Conservation (phyloP, 345 rosid species). For the Eutrema yunnanense region DNA sequence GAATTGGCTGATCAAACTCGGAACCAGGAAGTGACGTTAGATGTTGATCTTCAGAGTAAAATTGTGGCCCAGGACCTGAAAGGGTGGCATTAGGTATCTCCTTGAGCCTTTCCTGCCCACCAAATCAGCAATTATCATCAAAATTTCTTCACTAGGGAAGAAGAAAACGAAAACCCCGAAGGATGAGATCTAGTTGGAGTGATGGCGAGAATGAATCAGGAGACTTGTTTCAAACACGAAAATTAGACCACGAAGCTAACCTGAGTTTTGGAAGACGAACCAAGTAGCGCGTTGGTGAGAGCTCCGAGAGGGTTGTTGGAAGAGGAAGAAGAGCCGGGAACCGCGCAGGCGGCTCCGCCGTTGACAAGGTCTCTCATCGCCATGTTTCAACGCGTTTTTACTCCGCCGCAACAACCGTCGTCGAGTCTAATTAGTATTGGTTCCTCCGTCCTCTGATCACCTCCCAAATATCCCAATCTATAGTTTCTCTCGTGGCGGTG, state of each 20-base stretch:
- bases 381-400: slow-evolving; percentile 31
- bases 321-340: slow-evolving; percentile 88
- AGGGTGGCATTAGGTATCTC: slow-evolving; percentile 66
- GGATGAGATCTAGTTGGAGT: too few species aligned
- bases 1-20: slow-evolving; percentile 59
- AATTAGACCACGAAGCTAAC: slow-evolving; percentile 26
- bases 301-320: slow-evolving; percentile 92
- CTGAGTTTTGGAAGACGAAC: slow-evolving; percentile 92
- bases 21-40: slow-evolving; percentile 74
- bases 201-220: background rate
- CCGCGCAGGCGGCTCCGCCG: slow-evolving; percentile 95
- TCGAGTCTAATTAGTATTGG: background rate
- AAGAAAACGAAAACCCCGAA: too few species aligned
- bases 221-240: background rate
- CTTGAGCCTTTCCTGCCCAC: slow-evolving; percentile 70
- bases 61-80: slow-evolving; percentile 41
- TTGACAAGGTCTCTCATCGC: slow-evolving; percentile 95
- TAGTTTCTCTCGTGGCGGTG: slow-evolving; percentile 23
- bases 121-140: slow-evolving; percentile 7
- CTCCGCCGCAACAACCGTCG: slow-evolving; percentile 9
- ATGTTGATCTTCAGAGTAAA: slow-evolving; percentile 44
- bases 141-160: background rate
- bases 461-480: slow-evolving; percentile 24
- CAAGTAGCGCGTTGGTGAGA: slow-evolving; percentile 83
- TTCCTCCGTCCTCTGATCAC: slow-evolving; percentile 2